Evolutionary conservation across 129 eudicot species (phyloP), one percentile per base, ranked within the genome.

Genomic region (Tagetes patula): DNA sequence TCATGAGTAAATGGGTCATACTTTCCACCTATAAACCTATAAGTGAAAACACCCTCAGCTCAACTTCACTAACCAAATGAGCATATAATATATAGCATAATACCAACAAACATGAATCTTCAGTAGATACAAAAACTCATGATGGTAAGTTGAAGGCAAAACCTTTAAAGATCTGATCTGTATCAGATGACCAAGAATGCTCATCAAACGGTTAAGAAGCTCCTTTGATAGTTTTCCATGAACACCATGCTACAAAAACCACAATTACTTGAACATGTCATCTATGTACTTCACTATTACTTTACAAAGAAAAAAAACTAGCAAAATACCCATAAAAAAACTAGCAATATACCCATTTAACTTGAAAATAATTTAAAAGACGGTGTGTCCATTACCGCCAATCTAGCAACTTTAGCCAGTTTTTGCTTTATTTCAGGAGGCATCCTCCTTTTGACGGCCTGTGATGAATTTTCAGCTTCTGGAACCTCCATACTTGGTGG

Each of bases 121-220:
- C 34, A 75, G 42, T 11, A 55, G 43, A 33, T 66, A 41, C 3
- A 59, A 14, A 56, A 61, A 20, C 40, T 40, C 10, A 46, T 72
- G 39, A 73, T 37, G 55, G 52, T 20, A 71, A 55, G 74, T 55
- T 48, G 32, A 70, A 49, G 49, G 74, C 13, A 45, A 65, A 82
- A 95, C 99, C 97, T 95, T 95, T 52, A 95, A 81, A 13, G 99
- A 86, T 76, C 97, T 83, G 73, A 95, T 82, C 68, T 95, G 97
- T 84, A 88, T 82, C 85, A 95, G 66, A 83, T 95, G 99, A 60
- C 99, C 99, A 67, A 95, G 83, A 69, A 95, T 95, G 81, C 96
- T 87, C 96, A 88, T 90, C 69, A 95, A 83, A 71, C 99, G 96
- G 74, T 75, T 85, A 72, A 88, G 80, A 50, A 95, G 56, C 69